Percentiles rank a stretch among this genome's conserved stretches.
Conservation (phyloP, 2,329 filamentous ascomycete genomes). For the Neonectria ditissima region DNA sequence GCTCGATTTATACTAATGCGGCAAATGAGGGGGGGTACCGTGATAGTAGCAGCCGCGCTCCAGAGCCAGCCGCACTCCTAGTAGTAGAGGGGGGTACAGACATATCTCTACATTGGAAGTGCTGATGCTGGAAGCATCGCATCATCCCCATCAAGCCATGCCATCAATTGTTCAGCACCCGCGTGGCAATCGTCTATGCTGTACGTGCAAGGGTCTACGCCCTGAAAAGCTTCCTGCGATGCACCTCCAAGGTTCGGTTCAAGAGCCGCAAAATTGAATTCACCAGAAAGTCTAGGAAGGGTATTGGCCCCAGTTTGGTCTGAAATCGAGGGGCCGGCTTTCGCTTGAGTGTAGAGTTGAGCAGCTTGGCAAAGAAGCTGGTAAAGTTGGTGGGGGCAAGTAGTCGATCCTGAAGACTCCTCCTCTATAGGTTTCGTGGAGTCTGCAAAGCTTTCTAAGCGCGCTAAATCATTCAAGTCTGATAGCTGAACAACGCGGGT, state of each 20-base stretch:
- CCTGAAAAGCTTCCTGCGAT: not conserved
- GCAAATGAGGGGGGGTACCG: too few relatives aligned
- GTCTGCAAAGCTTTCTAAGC: conserved; percentile 47
- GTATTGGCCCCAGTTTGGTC: not conserved
- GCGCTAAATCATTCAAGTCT: conserved; percentile 20
- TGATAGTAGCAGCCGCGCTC: too few relatives aligned
- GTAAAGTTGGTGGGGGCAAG: conserved; percentile 51
- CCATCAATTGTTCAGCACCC: conserved; percentile 34
- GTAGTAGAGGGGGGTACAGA: too few relatives aligned
- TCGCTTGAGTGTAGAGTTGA: conserved; percentile 41
- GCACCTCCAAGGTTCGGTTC: not conserved
- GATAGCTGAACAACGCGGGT: conserved; percentile 44
- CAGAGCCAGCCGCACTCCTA: too few relatives aligned
- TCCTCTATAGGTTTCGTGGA: conserved; percentile 43
- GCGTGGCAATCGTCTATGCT: conserved; percentile 31
- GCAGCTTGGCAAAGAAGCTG: conserved; percentile 50
- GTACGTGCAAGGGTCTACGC: not conserved
- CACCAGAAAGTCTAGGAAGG: not conserved
- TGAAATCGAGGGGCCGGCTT: not conserved
- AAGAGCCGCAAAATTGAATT: not conserved
- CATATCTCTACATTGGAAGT: not conserved
- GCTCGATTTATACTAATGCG: too few relatives aligned
- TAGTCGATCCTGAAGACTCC: conserved; percentile 30
- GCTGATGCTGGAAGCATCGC: conserved; percentile 8
- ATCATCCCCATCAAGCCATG: conserved; percentile 32